phyloP scores from a whole-genome alignment of 495 filamentous ascomycete genomes.

The Aspergillus taichungensis region DNA sequence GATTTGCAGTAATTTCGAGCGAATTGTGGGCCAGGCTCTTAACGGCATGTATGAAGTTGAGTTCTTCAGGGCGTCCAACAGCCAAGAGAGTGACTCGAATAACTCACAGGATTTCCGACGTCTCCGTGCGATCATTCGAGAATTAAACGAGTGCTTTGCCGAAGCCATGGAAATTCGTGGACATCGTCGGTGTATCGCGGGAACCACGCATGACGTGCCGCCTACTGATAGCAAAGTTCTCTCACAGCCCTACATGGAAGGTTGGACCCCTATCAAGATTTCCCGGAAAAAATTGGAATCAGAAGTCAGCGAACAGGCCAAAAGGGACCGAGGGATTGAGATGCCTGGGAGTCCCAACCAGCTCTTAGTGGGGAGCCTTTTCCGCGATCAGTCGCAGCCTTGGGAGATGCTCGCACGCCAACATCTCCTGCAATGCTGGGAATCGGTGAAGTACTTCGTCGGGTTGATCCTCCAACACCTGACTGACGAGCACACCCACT shows the following conservation, averaged over 20 bases:
- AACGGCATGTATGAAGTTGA: conserved; percentile 46
- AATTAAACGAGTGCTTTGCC: conserved; percentile 48
- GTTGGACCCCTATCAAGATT: conserved; percentile 9
- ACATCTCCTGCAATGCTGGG: conserved; percentile 17
- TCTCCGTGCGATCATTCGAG: conserved; percentile 52
- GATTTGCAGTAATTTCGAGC: conserved; percentile 44
- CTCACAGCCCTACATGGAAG: conserved; percentile 7
- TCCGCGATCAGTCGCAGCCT: conserved; percentile 32
- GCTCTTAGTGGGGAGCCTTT: conserved; percentile 32
- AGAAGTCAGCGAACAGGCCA: conserved; percentile 9
- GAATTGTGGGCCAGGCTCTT: conserved; percentile 39
- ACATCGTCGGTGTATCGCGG: conserved; percentile 18
- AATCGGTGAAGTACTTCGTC: conserved; percentile 18
- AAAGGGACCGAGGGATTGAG: conserved; percentile 28
- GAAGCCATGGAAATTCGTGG: conserved; percentile 37
- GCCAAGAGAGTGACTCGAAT: conserved; percentile 4
- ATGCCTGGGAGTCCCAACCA: conserved; percentile 39
- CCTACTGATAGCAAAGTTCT: background rate
- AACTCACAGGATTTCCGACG: conserved; percentile 27
- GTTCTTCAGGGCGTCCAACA: conserved; percentile 40
- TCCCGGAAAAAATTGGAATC: conserved; percentile 7
- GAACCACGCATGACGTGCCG: background rate
- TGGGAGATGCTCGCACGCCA: conserved; percentile 24
- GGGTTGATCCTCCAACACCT: conserved; percentile 18
- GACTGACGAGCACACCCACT: conserved; percentile 22